Conservation (phyloP, 345 rosid species). For the Pugionium dolabratum region DNA sequence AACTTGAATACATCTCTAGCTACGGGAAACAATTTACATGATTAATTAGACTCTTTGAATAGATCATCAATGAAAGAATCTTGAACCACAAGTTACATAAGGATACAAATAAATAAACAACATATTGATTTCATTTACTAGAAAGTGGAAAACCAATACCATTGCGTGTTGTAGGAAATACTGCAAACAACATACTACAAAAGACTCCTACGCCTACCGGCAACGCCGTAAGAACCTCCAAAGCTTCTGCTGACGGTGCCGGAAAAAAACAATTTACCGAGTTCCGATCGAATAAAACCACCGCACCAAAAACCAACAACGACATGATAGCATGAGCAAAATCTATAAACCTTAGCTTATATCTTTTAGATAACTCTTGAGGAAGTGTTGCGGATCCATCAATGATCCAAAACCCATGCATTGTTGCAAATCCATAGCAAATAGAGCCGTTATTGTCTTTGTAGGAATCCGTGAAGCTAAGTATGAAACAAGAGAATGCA, state of each 20-base stretch:
- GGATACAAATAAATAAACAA: background rate
- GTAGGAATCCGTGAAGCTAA: constrained; percentile 82
- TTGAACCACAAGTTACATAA: constrained; percentile 17
- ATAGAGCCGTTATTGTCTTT: constrained; percentile 68
- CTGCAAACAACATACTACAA: constrained; percentile 77
- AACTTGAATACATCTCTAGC: no score
- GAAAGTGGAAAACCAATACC: constrained; percentile 89
- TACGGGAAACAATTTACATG: no score
- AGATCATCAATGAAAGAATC: constrained; percentile 1
- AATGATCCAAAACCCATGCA: constrained; percentile 71
- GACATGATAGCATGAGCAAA: constrained; percentile 81
- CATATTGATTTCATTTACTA: constrained; percentile 38
- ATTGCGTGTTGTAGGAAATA: constrained; percentile 82
- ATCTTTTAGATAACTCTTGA: constrained; percentile 54
- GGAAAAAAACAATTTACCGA: constrained; percentile 75
- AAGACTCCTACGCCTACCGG: constrained; percentile 79
- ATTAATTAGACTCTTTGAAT: background rate
- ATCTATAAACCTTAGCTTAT: constrained; percentile 64
- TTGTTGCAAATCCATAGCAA: constrained; percentile 74
- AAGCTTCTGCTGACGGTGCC: constrained; percentile 61
- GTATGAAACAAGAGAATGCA: constrained; percentile 66
- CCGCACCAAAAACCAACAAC: constrained; percentile 67
- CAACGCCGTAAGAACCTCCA: constrained; percentile 70
- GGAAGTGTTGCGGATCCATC: constrained; percentile 70
- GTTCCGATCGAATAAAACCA: constrained; percentile 74